Conservation (phyloP, 2,329 filamentous ascomycete species). For the Mariannaea elegans region DNA sequence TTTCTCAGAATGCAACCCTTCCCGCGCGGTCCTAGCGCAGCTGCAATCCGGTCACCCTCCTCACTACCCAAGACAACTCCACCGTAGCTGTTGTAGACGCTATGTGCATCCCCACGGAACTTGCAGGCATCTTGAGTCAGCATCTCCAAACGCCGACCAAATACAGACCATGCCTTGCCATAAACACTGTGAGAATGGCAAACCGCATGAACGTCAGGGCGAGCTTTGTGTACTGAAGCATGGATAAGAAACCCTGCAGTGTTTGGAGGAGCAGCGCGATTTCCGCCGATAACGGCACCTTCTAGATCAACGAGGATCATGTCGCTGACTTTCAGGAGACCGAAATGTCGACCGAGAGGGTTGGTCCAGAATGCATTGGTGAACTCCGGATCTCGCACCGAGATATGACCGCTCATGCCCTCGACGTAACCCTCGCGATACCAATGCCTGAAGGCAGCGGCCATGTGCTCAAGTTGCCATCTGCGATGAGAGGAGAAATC, state of each 20-base stretch:
- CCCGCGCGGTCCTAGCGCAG: slow-evolving; percentile 64
- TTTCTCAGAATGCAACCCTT: slow-evolving; percentile 74
- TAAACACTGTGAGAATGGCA: slow-evolving; percentile 73
- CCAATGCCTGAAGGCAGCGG: slow-evolving; percentile 74
- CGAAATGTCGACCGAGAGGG: slow-evolving; percentile 73
- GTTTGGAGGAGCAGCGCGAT: slow-evolving; percentile 67
- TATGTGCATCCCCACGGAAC: slow-evolving; percentile 69
- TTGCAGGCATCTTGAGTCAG: slow-evolving; percentile 72
- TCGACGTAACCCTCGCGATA: slow-evolving; percentile 72
- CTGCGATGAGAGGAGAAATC: slow-evolving; percentile 38
- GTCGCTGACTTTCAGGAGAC: slow-evolving; percentile 70
- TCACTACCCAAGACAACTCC: slow-evolving; percentile 64
- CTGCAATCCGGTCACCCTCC: slow-evolving; percentile 71
- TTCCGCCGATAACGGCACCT: slow-evolving; percentile 71
- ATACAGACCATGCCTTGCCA: slow-evolving; percentile 73
- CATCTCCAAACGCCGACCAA: slow-evolving; percentile 73
- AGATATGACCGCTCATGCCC: slow-evolving; percentile 75
- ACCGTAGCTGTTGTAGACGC: slow-evolving; percentile 68
- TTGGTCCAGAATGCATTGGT: slow-evolving; percentile 72
- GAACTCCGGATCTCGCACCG: slow-evolving; percentile 69
- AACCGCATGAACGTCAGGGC: slow-evolving; percentile 71
- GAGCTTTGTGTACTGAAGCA: slow-evolving; percentile 68
- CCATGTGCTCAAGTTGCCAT: slow-evolving; percentile 65
- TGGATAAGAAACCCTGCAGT: slow-evolving; percentile 77
- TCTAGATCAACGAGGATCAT: slow-evolving; percentile 71